phyloP scores from a whole-genome alignment of 2,329 filamentous ascomycete species.

The Colletotrichum godetiae region DNA sequence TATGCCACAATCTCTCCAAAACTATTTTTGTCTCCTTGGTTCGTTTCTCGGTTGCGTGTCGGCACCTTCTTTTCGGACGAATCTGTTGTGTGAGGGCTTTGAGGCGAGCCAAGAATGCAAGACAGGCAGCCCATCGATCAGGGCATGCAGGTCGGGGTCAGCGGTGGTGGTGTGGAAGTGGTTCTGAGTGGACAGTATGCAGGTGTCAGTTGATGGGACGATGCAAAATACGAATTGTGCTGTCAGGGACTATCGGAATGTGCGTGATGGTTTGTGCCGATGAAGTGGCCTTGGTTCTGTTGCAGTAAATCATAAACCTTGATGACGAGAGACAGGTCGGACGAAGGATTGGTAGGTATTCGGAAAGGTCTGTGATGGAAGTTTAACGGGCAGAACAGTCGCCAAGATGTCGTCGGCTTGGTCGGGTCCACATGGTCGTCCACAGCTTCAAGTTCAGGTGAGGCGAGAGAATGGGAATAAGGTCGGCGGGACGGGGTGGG shows the following conservation, averaged over 20 bases:
- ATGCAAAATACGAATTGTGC: constrained; percentile 19
- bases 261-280: not conserved
- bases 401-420: not conserved
- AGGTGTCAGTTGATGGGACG: constrained; percentile 32
- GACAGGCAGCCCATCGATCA: constrained; percentile 6
- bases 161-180: constrained; percentile 9
- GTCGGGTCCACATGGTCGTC: not conserved
- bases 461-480: constrained; percentile 1
- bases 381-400: not conserved
- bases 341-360: not conserved
- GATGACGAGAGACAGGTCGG: not conserved
- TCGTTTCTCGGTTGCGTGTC: constrained; percentile 3
- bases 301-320: not conserved
- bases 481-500: not conserved
- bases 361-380: constrained; percentile 6
- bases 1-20: not conserved
- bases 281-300: not conserved
- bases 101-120: not conserved
- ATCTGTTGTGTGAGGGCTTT: not conserved
- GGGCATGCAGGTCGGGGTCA: constrained; percentile 4
- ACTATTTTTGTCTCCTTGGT: constrained; percentile 12
- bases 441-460: constrained; percentile 34
- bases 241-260: constrained; percentile 10
- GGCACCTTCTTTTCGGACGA: constrained; percentile 11
- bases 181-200: constrained; percentile 16